Evolutionary conservation across 148 eudicot genomes (phyloP).

Genomic region (Vaccinium corymbosum): DNA sequence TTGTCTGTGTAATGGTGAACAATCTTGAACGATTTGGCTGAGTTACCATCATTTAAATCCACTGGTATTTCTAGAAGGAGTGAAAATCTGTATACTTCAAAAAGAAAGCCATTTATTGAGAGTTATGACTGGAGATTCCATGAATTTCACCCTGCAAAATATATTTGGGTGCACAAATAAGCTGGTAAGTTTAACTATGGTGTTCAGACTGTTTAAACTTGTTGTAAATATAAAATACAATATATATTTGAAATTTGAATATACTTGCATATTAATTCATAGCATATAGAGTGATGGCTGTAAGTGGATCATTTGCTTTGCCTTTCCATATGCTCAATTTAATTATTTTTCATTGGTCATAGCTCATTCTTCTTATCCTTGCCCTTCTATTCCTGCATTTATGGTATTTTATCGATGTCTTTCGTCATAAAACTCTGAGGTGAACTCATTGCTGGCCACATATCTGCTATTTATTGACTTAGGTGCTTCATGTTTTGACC

Average conservation of each 20-base stretch:
- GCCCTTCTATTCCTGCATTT: not conserved
- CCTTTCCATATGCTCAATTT: not conserved
- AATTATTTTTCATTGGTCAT: not conserved
- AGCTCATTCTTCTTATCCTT: not conserved
- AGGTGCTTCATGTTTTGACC: not conserved
- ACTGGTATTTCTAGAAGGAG: not conserved
- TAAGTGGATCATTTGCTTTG: not conserved
- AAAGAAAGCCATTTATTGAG: not conserved
- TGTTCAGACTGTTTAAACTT: not conserved
- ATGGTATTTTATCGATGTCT: not conserved
- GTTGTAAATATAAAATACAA: not conserved
- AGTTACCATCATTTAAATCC: not conserved
- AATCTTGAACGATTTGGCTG: not conserved
- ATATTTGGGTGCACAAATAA: not conserved
- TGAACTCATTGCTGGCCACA: slow-evolving; percentile 2
- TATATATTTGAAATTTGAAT: not conserved
- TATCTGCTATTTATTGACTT: not conserved
- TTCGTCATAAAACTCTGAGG: not conserved
- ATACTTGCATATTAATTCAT: not conserved
- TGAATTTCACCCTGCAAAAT: not conserved
- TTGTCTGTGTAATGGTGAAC: not conserved
- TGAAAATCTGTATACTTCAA: not conserved
- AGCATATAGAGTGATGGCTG: not conserved
- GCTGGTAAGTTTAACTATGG: not conserved
- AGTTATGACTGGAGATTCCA: not conserved